Base-by-base conservation (phyloP, 164 flowering plant genomes). In the Hamamelis virginiana region DNA sequence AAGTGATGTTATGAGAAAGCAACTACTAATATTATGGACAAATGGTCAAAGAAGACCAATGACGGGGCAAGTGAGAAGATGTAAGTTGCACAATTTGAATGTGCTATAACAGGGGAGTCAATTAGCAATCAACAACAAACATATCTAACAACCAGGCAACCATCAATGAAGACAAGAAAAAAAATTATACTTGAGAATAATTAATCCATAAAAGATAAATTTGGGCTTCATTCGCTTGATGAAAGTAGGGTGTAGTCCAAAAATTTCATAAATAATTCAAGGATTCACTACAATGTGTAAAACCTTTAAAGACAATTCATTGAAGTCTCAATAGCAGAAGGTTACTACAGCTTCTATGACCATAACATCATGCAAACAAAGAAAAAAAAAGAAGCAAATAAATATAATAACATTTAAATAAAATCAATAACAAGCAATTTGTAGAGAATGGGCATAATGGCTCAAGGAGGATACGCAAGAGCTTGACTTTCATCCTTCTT, bases 391-490 rank as follows among this genome's bases (percentile, higher is more conserved):
- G n/a, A n/a, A n/a, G n/a, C n/a, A n/a, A n/a, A n/a, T n/a, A n/a
- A n/a, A n/a, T n/a, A n/a, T n/a, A n/a, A n/a, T n/a, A n/a, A n/a
- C n/a, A n/a, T n/a, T n/a, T n/a, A n/a, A n/a, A n/a, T n/a, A n/a
- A n/a, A n/a, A n/a, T n/a, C n/a, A n/a, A 66, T 33, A 41, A 65
- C 12, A 13, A 26, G 44, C 19, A 56, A 59, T 15, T 16, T 18
- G 41, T 16, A 23, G 48, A 64, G 25, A 15, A 25, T 23, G 12
- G 23, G 16, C 9, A 46, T 14, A 61, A 25, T 5, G 6, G 22
- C 5, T 19, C 4, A 19, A 27, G 18, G 76, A 85, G 86, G 86
- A 87, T 87, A 87, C 89, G 86, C 51, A 87, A 66, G 59, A 87
- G 59, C 76, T 85, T 87, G 58, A 87, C 85, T 75, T 87, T 85